Conservation (phyloP, 352 stramenopile species). For the Phytophthora citricola region DNA sequence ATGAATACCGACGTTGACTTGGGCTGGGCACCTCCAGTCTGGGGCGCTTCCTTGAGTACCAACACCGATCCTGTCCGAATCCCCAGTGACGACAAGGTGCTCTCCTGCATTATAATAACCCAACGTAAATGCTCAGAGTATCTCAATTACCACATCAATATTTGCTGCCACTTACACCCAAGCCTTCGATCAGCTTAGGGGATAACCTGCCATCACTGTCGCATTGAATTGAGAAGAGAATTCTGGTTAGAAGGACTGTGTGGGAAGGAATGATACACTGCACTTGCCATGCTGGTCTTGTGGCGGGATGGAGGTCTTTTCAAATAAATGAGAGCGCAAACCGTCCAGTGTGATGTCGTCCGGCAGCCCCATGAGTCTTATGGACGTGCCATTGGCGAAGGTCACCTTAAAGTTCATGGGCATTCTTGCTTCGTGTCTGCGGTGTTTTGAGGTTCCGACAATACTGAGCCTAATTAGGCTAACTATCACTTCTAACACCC, state of each 20-base stretch:
- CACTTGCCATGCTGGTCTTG: conserved; percentile 71
- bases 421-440: conserved; percentile 19
- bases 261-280: conserved; percentile 16
- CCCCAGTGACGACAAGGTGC: conserved; percentile 55
- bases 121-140: conserved; percentile 4
- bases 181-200: conserved; percentile 72
- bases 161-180: conserved; percentile 48
- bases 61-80: conserved; percentile 74
- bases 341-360: conserved; percentile 70
- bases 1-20: conserved; percentile 65
- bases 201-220: conserved; percentile 81
- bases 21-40: conserved; percentile 17
- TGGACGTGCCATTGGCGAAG: conserved; percentile 76
- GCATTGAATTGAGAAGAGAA: conserved; percentile 2
- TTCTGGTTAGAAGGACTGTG: conserved; percentile 8
- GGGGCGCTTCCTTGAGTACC: conserved; percentile 69
- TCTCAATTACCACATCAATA: not conserved
- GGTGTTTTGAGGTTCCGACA: not conserved
- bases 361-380: conserved; percentile 69
- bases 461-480: too few relatives aligned
- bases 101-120: conserved; percentile 36
- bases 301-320: conserved; percentile 63
- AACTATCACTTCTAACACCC: too few relatives aligned
- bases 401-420: conserved; percentile 79
- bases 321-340: conserved; percentile 54